These are phyloP conservation scores for Arthroderma uncinatum DNA, from an alignment of 2,329 filamentous ascomycete genomes.

Conservation along the genomic window DNA sequence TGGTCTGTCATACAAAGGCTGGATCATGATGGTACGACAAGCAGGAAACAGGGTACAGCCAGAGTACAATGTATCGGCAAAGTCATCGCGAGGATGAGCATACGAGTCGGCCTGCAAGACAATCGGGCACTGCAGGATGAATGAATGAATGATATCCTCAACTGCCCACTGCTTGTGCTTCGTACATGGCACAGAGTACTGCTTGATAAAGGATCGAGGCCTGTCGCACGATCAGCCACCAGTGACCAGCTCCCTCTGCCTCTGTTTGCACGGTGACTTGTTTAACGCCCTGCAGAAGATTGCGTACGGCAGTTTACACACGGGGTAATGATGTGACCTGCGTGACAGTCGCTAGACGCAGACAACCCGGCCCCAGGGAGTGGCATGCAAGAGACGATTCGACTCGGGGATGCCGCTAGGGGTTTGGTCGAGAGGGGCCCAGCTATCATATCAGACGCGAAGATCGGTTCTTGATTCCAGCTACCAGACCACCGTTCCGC, in stretches of 20 bases:
- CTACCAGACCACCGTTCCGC: not conserved
- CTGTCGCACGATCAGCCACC: not conserved
- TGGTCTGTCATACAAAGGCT: not conserved
- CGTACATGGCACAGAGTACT: not conserved
- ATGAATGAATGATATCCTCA: not conserved
- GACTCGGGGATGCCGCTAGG: not conserved
- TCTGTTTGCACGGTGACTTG: not conserved
- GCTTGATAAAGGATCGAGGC: not conserved
- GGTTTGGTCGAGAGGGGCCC: not conserved
- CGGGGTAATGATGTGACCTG: not conserved
- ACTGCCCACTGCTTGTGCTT: not conserved
- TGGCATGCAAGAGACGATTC: not conserved
- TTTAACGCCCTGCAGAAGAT: not conserved
- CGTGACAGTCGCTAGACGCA: slow-evolving; percentile 1
- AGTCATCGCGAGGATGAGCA: not conserved
- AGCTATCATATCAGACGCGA: not conserved
- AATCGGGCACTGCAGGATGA: not conserved
- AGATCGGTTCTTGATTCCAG: not conserved
- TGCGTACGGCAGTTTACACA: not conserved
- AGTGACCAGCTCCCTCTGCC: not conserved
- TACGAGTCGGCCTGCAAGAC: too few relatives aligned
- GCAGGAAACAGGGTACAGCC: not conserved
- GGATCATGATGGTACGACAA: not conserved
- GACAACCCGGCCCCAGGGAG: not conserved
- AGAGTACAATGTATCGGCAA: not conserved